These are phyloP conservation scores for Gliomastix tumulicola DNA, from an alignment of 2,329 filamentous ascomycete species.

Conservation along the genomic window DNA sequence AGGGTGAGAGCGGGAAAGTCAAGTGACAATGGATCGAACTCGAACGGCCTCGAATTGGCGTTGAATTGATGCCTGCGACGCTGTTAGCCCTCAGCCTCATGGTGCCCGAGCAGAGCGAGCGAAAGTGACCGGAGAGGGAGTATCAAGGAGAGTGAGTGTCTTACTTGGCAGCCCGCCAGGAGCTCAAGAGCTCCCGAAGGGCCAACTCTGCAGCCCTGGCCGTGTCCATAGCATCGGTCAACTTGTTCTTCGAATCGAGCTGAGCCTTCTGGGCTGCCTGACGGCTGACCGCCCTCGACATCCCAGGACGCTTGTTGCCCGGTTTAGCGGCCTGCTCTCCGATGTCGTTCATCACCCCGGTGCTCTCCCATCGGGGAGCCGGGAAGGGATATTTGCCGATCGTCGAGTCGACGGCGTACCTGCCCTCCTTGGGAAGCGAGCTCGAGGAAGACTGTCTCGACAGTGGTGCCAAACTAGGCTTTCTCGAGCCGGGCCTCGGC, in stretches of 20 bases:
- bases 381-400: slow-evolving; percentile 46
- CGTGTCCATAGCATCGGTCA: slow-evolving; percentile 69
- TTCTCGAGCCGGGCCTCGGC: slow-evolving; percentile 32
- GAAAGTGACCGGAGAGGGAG: slow-evolving; percentile 18
- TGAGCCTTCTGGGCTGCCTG: slow-evolving; percentile 51
- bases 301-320: slow-evolving; percentile 21
- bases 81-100: no score
- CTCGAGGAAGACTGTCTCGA: slow-evolving; percentile 25
- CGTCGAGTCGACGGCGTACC: slow-evolving; percentile 35
- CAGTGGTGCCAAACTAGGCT: slow-evolving; percentile 22
- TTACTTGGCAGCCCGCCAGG: slow-evolving; percentile 79
- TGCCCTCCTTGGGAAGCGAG: slow-evolving; percentile 31
- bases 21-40: slow-evolving; percentile 79
- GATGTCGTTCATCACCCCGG: slow-evolving; percentile 72
- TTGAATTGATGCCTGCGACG: slow-evolving; percentile 48
- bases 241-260: slow-evolving; percentile 55
- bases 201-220: slow-evolving; percentile 79
- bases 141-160: no score
- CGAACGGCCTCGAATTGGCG: slow-evolving; percentile 52
- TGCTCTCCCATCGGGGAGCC: slow-evolving; percentile 64
- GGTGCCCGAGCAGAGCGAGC: not conserved
- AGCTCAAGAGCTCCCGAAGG: slow-evolving; percentile 73
- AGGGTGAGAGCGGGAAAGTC: slow-evolving; percentile 83
- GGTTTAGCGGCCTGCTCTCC: slow-evolving; percentile 25
- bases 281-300: slow-evolving; percentile 38